Conservation (phyloP, 257 asterid species). For the Lavandula angustifolia region DNA sequence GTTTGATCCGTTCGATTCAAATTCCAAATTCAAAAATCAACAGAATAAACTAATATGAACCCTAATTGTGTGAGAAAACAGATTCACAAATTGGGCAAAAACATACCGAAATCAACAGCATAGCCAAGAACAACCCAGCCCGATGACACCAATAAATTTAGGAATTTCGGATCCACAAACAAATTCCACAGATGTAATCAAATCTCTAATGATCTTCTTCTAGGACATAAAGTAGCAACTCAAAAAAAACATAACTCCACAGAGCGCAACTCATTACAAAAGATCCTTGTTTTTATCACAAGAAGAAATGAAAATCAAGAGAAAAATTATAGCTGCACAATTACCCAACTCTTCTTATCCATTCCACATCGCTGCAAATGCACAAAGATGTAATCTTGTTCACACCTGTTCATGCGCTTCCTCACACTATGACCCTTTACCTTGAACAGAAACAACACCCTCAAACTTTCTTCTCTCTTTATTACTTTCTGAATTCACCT, state of each 20-base stretch:
- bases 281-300: conserved; percentile 27
- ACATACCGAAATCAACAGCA: neutral
- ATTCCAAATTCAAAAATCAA: too few species aligned
- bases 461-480: neutral
- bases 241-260: neutral
- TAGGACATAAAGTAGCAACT: neutral
- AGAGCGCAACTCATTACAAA: conserved; percentile 20
- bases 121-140: neutral
- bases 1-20: too few species aligned
- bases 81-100: neutral
- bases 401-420: conserved; percentile 11
- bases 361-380: conserved; percentile 1
- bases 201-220: neutral
- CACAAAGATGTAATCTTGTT: conserved; percentile 23
- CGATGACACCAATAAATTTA: neutral
- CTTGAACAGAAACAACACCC: conserved; percentile 24
- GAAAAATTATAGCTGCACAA: conserved; percentile 36
- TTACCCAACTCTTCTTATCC: conserved; percentile 6
- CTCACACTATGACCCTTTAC: conserved; percentile 23
- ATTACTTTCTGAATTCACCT: conserved; percentile 2
- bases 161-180: neutral
- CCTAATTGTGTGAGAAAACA: too few species aligned
- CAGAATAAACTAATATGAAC: too few species aligned
- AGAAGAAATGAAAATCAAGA: neutral
- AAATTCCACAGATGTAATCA: neutral